Evolutionary conservation across 768 basidiomycete genomes (phyloP), one percentile per base, ranked within the genome.

Genomic region (Tubosaeta sp.): DNA sequence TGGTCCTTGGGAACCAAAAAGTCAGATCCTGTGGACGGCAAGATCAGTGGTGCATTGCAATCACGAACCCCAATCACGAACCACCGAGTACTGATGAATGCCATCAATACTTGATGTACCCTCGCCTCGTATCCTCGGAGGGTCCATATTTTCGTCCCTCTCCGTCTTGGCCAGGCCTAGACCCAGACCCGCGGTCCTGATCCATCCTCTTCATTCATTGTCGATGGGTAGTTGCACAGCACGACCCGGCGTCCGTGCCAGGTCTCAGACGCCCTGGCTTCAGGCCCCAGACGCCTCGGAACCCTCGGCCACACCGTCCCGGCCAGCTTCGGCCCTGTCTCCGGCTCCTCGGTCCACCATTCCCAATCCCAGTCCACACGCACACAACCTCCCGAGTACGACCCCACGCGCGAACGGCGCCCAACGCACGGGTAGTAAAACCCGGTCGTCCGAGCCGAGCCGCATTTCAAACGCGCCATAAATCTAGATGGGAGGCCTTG

Each of bases 391-490:
- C 60, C 81, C 83, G 48, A 83, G 66, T 13, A 81, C 14, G 6
- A 81, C n/a, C 70, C 19, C 80, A 58, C 2, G 65, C 72, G 3
- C 60, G 60, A 1, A 41, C 48, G 4, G 56, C 48, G 0, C 66
- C 72, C 8, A 78, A 56, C 3, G 66, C 64, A 21, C 82, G 75
- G 1, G 67, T 72, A 59, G 79, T 48, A 87, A 82, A 19, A 82
- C 74, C 24, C 74, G 57, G 24, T 78, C 71, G 59, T 86, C 69
- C 0, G 61, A 60, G 1, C 68, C 60, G 8, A 77, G 72, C 4
- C 84, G 61, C 30, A 80, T 73, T 6, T 63, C 58, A 58, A 86
- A 90, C 34, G 76, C 73, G 14, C 87, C 87, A 59, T 82, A 82
- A 3, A 80, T 41, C 43, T 30, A 32, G 25, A 46, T 32, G 34